phyloP scores from a whole-genome alignment of 345 rosid genomes.

The Melastoma malabathricum region DNA sequence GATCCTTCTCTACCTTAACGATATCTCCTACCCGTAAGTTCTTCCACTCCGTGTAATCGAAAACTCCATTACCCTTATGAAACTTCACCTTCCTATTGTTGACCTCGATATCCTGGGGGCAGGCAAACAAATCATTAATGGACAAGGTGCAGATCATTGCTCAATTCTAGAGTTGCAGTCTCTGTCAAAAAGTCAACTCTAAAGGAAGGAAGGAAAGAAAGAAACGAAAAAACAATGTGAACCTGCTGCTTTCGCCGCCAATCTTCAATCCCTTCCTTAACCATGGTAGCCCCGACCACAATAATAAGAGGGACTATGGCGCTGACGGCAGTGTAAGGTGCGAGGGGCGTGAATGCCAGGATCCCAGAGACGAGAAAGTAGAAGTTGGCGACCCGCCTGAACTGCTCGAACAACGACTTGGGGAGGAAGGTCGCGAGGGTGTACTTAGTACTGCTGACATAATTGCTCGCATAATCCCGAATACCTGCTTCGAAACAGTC shows the following conservation, averaged over 20 bases:
- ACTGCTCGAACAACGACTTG: conserved; percentile 91
- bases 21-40: conserved; percentile 66
- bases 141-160: too few relatives aligned
- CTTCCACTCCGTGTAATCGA: conserved; percentile 49
- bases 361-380: conserved; percentile 67
- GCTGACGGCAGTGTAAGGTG: conserved; percentile 64
- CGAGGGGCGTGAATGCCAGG: conserved; percentile 61
- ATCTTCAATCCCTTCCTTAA: conserved; percentile 85
- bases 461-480: conserved; percentile 37
- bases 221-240: background rate
- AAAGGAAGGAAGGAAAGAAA: too few relatives aligned
- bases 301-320: conserved; percentile 64
- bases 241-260: conserved; percentile 79
- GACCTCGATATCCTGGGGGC: conserved; percentile 55
- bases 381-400: conserved; percentile 90
- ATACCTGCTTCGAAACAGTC: conserved; percentile 44
- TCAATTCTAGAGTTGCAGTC: too few relatives aligned
- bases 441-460: conserved; percentile 70
- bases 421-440: conserved; percentile 70
- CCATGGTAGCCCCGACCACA: conserved; percentile 74
- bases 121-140: too few relatives aligned
- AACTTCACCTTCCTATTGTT: conserved; percentile 70
- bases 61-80: conserved; percentile 40
- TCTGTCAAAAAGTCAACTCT: too few relatives aligned
- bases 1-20: conserved; percentile 74